Conservation (phyloP, 176 grass and related monocot genomes). For the Raddia guianensis region DNA sequence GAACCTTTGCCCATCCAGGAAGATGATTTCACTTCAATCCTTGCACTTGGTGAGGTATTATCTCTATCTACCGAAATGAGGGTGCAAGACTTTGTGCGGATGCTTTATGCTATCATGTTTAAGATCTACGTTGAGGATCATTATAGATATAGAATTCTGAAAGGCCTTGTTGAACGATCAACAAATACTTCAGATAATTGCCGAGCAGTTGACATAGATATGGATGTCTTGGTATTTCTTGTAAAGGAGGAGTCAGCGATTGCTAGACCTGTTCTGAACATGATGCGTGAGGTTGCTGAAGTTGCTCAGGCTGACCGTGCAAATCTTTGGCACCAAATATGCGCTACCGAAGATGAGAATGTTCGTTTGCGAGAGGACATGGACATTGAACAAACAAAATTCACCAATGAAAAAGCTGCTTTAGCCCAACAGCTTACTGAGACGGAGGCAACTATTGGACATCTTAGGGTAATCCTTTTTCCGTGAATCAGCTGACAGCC, state of each 20-base stretch:
- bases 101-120: constrained; percentile 93
- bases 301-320: constrained; percentile 81
- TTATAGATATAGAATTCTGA: constrained; percentile 87
- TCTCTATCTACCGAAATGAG: constrained; percentile 66
- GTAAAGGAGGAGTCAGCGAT: constrained; percentile 75
- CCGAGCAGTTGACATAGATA: constrained; percentile 81
- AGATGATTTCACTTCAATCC: constrained; percentile 88
- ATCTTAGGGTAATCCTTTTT: constrained; percentile 67
- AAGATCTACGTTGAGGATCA: constrained; percentile 79
- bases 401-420: constrained; percentile 60
- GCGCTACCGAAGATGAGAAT: constrained; percentile 88
- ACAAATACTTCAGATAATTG: constrained; percentile 79
- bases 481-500: constrained; percentile 20
- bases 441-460: constrained; percentile 54
- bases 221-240: constrained; percentile 93
- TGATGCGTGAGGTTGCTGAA: constrained; percentile 81
- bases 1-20: constrained; percentile 57
- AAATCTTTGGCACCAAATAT: constrained; percentile 91
- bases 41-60: constrained; percentile 88
- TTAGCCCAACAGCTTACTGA: constrained; percentile 56
- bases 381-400: constrained; percentile 67
- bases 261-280: constrained; percentile 76
- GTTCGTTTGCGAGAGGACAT: constrained; percentile 72
- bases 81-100: constrained; percentile 77
- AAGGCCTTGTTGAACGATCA: constrained; percentile 85